Conservation (phyloP, 805 yeast species). For the Ogataea wickerhamii region DNA sequence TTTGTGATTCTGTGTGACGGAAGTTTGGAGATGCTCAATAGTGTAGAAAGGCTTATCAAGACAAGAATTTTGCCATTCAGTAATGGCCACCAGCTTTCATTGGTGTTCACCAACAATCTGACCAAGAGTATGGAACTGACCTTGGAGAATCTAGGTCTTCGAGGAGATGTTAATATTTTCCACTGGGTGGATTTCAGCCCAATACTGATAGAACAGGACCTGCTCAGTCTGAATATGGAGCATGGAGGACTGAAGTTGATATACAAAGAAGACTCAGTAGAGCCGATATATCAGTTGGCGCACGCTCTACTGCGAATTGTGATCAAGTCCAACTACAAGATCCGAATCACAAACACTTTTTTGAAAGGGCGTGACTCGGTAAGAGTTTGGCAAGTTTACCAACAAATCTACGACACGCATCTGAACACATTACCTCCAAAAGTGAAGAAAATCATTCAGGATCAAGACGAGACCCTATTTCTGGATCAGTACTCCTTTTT, state of each 20-base stretch:
- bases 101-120: constrained; percentile 11
- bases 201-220: constrained; percentile 34
- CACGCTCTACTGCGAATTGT: constrained; percentile 46
- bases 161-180: constrained; percentile 24
- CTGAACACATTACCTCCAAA: constrained; percentile 31
- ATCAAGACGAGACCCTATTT: constrained; percentile 34
- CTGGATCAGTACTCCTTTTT: constrained; percentile 33
- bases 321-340: constrained; percentile 34
- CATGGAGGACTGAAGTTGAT: constrained; percentile 37
- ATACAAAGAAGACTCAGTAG: constrained; percentile 43
- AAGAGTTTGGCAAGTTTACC: constrained; percentile 42
- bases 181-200: constrained; percentile 23
- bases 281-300: constrained; percentile 47
- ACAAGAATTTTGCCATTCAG: constrained; percentile 17
- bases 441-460: constrained; percentile 30
- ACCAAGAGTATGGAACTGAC: constrained; percentile 15
- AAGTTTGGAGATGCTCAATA: constrained; percentile 9
- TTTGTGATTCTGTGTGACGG: constrained; percentile 25
- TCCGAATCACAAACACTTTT: constrained; percentile 52
- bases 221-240: constrained; percentile 40
- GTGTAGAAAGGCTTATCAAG: constrained; percentile 12
- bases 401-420: constrained; percentile 29
- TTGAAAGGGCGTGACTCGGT: constrained; percentile 59
- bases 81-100: constrained; percentile 15
- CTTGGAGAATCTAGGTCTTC: constrained; percentile 25